phyloP scores from a whole-genome alignment of 2,329 filamentous ascomycete genomes.

The Aspergillus nomiae region DNA sequence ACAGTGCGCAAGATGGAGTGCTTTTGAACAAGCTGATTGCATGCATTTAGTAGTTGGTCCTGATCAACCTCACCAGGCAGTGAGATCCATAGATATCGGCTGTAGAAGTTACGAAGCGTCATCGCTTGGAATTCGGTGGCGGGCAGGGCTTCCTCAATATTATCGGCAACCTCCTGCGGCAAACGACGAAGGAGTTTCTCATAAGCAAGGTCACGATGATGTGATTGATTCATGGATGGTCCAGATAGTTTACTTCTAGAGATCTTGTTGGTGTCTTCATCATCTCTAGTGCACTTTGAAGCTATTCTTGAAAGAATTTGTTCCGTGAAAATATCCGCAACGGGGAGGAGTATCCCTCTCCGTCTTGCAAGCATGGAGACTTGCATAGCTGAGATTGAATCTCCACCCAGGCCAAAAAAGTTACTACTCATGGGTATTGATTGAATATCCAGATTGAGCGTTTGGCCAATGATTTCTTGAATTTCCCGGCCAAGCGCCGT shows the following conservation, averaged over 20 bases:
- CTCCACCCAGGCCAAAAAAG: slow-evolving; percentile 44
- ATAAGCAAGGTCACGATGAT: too few relatives aligned
- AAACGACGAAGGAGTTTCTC: not conserved
- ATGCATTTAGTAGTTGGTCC: not conserved
- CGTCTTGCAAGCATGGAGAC: not conserved
- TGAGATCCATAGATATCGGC: not conserved
- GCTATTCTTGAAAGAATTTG: too few relatives aligned
- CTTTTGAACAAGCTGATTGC: not conserved
- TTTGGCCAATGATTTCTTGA: slow-evolving; percentile 11
- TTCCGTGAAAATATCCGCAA: not conserved
- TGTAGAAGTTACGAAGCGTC: not conserved
- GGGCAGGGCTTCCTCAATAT: not conserved
- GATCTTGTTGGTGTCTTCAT: too few relatives aligned
- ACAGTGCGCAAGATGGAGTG: not conserved
- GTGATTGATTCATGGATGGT: too few relatives aligned
- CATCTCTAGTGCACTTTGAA: too few relatives aligned
- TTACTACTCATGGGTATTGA: slow-evolving; percentile 21
- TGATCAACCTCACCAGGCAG: not conserved
- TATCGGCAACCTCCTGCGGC: not conserved
- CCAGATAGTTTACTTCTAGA: too few relatives aligned
- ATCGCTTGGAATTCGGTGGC: not conserved
- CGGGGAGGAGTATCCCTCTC: not conserved
- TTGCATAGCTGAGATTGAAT: slow-evolving; percentile 47
- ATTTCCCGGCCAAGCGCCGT: not conserved
- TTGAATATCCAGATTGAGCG: not conserved